phyloP scores from a whole-genome alignment of 129 eudicot genomes.

The Arctium minus region DNA sequence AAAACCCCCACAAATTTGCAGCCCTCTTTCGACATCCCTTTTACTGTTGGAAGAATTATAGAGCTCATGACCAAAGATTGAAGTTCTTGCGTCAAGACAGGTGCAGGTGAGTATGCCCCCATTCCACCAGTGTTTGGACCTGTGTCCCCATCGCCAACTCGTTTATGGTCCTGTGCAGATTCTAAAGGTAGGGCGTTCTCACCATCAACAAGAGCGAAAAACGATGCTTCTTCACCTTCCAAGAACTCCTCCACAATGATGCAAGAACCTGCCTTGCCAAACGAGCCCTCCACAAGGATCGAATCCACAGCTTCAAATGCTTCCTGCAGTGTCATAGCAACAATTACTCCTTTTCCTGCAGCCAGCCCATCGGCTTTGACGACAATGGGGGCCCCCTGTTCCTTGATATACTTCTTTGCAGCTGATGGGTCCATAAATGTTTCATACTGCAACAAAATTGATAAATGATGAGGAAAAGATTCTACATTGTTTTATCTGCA shows the following conservation, averaged over 20 bases:
- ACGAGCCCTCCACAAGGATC: constrained; percentile 61
- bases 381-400: constrained; percentile 88
- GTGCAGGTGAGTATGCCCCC: constrained; percentile 98
- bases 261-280: constrained; percentile 83
- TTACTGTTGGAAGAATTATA: constrained; percentile 78
- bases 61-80: constrained; percentile 74
- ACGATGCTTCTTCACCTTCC: constrained; percentile 95
- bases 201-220: constrained; percentile 92
- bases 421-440: constrained; percentile 67
- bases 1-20: constrained; percentile 88
- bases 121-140: constrained; percentile 99
- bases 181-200: constrained; percentile 80
- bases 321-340: constrained; percentile 74
- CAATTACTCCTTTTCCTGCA: constrained; percentile 96
- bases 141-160: constrained; percentile 86
- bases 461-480: neutral
- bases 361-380: constrained; percentile 89
- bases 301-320: constrained; percentile 87
- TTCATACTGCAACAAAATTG: constrained; percentile 52
- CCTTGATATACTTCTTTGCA: constrained; percentile 68
- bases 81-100: constrained; percentile 74
- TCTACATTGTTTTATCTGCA: neutral
- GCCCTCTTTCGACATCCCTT: constrained; percentile 85
- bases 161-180: constrained; percentile 97
- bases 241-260: constrained; percentile 72